Evolutionary conservation across 257 asterid species (phyloP), one percentile per base, ranked within the genome.

Genomic region (Penstemon eatonii): DNA sequence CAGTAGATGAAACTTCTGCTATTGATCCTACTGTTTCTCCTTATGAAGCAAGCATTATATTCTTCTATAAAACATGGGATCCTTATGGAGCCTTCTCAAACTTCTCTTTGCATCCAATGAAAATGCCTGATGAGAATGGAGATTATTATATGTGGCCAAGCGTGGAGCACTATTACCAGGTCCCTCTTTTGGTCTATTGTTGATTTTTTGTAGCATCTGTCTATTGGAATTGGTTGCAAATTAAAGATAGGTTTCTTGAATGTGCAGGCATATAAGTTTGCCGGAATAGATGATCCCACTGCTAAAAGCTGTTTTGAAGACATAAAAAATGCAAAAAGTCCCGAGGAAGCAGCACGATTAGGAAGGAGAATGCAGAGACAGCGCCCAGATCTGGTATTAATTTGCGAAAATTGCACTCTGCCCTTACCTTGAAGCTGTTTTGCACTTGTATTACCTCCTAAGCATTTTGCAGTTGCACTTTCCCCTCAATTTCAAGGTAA

Each of bases 141-240:
- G 91, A 79, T 15, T 47, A 60, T 69, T 72, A 59, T 69, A 75
- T 70, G 54, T 94, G 97, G 97, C 83, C 92, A 55, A 94, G 92
- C 75, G 95, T 94, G 61, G 99, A 94, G 88, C 99, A 94, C 78
- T 91, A 85, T 87, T 94, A 94, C 78, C 99, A 94, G 97, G 99
- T 91, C 47, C 59, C 19, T 39, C 70, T 56, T 46, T 42, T 73
- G 68, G 56, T 65, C 62, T n/a, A 12, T 54, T 53, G 60, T 56
- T 43, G 46, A 6, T 63, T 63, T 25, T 2, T 12, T 19, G 3
- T 63, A 52, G 60, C 45, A 66, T 60, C 67, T 54, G 49, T 50
- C 7, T 4, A 33, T 33, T 38, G 33, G 39, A 63, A n/a, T 65
- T 11, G 25, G 7, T 42, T 55, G 41, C 50, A 2, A 10, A 4